These are phyloP conservation scores for Periconia digitata DNA, from an alignment of 2,329 filamentous ascomycete species.

Conservation along the genomic window DNA sequence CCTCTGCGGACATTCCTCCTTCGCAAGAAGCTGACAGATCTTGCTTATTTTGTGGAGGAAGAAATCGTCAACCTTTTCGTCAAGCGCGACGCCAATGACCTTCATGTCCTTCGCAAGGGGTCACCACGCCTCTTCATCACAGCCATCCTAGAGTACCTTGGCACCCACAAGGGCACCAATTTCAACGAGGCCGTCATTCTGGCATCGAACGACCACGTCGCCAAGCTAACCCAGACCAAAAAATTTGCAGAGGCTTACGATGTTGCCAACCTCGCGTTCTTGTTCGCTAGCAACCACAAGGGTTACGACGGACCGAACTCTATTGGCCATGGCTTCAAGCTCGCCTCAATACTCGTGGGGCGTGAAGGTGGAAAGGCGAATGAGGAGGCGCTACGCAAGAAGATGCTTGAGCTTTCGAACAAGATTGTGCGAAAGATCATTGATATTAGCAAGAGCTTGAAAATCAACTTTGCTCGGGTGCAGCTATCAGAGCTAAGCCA, in stretches of 20 bases:
- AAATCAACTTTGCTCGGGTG: constrained; percentile 49
- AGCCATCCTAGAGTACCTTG: constrained; percentile 31
- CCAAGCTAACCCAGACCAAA: constrained; percentile 28
- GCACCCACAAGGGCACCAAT: constrained; percentile 31
- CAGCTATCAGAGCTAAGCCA: constrained; percentile 46
- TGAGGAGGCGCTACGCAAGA: constrained; percentile 40
- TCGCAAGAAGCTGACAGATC: constrained; percentile 22
- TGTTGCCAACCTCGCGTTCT: constrained; percentile 35
- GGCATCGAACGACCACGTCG: constrained; percentile 26
- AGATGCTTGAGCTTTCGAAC: constrained; percentile 44
- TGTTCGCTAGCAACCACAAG: constrained; percentile 33
- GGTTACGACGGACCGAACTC: constrained; percentile 35
- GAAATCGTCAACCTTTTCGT: constrained; percentile 30
- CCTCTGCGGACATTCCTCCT: constrained; percentile 33
- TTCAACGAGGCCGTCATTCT: constrained; percentile 32
- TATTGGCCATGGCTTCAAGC: constrained; percentile 43
- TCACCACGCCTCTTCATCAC: constrained; percentile 35
- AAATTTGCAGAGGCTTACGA: constrained; percentile 38
- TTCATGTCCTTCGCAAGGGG: constrained; percentile 30
- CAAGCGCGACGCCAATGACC: constrained; percentile 28
- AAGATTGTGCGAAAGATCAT: constrained; percentile 47
- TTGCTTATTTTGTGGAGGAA: constrained; percentile 27
- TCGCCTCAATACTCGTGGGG: constrained; percentile 37
- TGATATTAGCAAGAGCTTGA: constrained; percentile 41
- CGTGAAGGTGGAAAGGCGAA: constrained; percentile 29